These are phyloP conservation scores for Cladosporium oxysporum DNA, from an alignment of 2,329 filamentous ascomycete species.

Conservation along the genomic window DNA sequence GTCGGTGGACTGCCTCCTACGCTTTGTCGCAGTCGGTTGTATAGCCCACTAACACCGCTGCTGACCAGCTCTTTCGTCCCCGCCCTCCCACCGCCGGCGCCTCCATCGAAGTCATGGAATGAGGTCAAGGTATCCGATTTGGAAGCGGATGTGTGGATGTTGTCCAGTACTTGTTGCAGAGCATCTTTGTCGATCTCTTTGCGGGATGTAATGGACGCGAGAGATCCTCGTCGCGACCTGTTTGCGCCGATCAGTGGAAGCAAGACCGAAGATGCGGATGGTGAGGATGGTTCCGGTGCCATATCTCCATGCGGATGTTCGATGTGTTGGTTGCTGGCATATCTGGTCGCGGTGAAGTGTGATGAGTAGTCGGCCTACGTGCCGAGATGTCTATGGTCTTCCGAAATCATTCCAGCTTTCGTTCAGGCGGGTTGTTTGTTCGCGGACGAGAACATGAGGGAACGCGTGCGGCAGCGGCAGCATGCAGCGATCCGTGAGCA, in stretches of 20 bases:
- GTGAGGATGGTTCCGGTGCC: conserved; percentile 32
- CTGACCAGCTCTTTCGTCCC: conserved; percentile 41
- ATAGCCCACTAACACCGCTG: conserved; percentile 72
- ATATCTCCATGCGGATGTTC: conserved; percentile 23
- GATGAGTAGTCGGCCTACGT: neutral
- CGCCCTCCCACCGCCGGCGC: conserved; percentile 39
- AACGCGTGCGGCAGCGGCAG: conserved; percentile 6
- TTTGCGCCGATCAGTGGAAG: conserved; percentile 35
- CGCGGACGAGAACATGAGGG: neutral
- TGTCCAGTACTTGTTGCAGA: conserved; percentile 74
- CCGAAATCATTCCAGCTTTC: neutral
- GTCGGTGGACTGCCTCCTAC: conserved; percentile 29
- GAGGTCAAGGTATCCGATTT: conserved; percentile 82
- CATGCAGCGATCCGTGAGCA: conserved; percentile 9
- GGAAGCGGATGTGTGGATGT: conserved; percentile 87
- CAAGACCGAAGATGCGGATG: conserved; percentile 32
- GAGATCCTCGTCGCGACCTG: conserved; percentile 40
- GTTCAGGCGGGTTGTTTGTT: conserved; percentile 5
- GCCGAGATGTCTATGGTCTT: neutral
- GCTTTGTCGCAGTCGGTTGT: conserved; percentile 69
- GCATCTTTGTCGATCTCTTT: conserved; percentile 66
- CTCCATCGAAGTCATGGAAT: conserved; percentile 92
- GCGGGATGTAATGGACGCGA: conserved; percentile 42
- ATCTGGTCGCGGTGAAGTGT: conserved; percentile 19
- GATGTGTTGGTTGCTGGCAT: conserved; percentile 19